These are phyloP conservation scores for Thinopyrum elongatum DNA, from an alignment of 176 grass and related monocot genomes.

Conservation along the genomic window DNA sequence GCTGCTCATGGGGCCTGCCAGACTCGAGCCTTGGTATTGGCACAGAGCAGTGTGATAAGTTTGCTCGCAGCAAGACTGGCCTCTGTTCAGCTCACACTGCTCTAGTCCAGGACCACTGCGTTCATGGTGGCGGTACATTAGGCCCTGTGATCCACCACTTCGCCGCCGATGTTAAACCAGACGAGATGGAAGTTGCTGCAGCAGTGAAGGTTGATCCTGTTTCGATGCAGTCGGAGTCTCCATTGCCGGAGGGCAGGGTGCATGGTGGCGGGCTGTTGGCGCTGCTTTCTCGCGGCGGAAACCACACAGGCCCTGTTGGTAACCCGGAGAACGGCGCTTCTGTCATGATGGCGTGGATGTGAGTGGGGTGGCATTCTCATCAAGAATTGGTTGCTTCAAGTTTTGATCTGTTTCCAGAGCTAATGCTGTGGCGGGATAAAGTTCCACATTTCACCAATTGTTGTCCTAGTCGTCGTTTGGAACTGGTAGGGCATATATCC, in stretches of 20 bases:
- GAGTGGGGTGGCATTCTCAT: slow-evolving; percentile 9
- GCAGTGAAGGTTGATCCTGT: slow-evolving; percentile 28
- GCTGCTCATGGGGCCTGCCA: slow-evolving; percentile 52
- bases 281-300: slow-evolving; percentile 43
- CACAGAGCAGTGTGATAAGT: slow-evolving; percentile 53
- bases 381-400: slow-evolving; percentile 14
- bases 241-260: slow-evolving; percentile 71
- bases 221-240: background rate
- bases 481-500: slow-evolving; percentile 7
- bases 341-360: slow-evolving; percentile 43
- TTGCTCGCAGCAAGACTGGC: slow-evolving; percentile 64
- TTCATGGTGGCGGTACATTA: slow-evolving; percentile 69
- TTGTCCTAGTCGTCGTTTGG: slow-evolving; percentile 7
- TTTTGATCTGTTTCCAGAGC: slow-evolving; percentile 44
- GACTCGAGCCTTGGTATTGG: slow-evolving; percentile 25
- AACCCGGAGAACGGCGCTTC: slow-evolving; percentile 22
- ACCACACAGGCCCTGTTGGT: background rate
- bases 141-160: slow-evolving; percentile 21
- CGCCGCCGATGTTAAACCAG: background rate
- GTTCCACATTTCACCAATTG: slow-evolving; percentile 26
- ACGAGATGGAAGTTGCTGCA: slow-evolving; percentile 33
- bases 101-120: slow-evolving; percentile 72
- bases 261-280: slow-evolving; percentile 81
- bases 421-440: slow-evolving; percentile 21
- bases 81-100: slow-evolving; percentile 62